These are phyloP conservation scores for Daldinia grandis DNA, from an alignment of 495 filamentous ascomycete species.

Conservation along the genomic window DNA sequence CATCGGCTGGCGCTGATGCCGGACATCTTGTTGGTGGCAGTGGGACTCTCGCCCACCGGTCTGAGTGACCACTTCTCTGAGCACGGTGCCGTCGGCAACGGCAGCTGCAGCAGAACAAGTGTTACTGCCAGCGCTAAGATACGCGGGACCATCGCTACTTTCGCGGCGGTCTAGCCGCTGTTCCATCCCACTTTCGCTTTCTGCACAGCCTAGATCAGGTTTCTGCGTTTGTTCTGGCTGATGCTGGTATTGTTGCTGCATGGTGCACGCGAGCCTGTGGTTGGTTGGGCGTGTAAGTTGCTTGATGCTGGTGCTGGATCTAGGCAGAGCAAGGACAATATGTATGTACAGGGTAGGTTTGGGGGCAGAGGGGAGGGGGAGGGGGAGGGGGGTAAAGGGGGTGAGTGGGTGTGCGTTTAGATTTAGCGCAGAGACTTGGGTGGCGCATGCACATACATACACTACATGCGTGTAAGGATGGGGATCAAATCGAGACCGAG, in stretches of 20 bases:
- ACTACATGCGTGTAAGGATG: slow-evolving; percentile 6
- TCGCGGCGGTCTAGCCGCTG: slow-evolving; percentile 21
- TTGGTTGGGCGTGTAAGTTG: slow-evolving; percentile 3
- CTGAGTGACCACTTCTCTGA: slow-evolving; percentile 30
- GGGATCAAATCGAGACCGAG: slow-evolving; percentile 1
- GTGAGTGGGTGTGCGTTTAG: slow-evolving; percentile 11
- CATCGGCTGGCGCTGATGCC: neutral
- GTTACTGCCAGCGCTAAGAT: neutral
- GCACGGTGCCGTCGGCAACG: slow-evolving; percentile 1
- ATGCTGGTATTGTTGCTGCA: slow-evolving; percentile 15
- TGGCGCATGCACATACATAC: slow-evolving; percentile 7
- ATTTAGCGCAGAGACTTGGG: slow-evolving; percentile 14
- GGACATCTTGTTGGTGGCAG: slow-evolving; percentile 5
- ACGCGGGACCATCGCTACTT: slow-evolving; percentile 6
- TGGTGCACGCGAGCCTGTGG: slow-evolving; percentile 2
- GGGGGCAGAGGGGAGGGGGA: slow-evolving; percentile 19
- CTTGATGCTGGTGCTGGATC: slow-evolving; percentile 7
- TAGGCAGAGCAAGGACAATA: slow-evolving; percentile 3
- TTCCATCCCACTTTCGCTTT: slow-evolving; percentile 23
- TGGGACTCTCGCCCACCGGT: slow-evolving; percentile 8
- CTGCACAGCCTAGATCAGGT: slow-evolving; percentile 22
- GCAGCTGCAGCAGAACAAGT: neutral
- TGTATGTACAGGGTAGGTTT: no score
- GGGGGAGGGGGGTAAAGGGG: no score
- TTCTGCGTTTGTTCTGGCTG: slow-evolving; percentile 6